Percentiles rank a stretch among this genome's conserved stretches.
Evolutionary conservation across 371 early-diverging fungal genomes (phyloP).

Genomic region (Mucor sp.): DNA sequence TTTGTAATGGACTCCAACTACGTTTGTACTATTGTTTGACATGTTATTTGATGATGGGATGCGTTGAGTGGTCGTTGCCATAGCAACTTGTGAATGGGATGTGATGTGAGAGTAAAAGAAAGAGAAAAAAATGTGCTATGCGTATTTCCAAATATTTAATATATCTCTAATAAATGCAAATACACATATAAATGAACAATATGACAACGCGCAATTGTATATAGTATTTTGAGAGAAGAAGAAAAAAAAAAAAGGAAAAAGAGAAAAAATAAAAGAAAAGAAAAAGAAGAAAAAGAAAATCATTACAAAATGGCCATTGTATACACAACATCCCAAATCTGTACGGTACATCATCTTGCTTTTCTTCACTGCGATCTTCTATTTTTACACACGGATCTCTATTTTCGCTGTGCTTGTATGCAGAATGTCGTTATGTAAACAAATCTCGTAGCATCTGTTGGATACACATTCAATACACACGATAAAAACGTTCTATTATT

Average conservation of each 20-base stretch:
- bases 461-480: background rate
- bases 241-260: background rate
- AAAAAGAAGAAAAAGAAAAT: background rate
- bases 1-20: conserved; percentile 91
- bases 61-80: background rate
- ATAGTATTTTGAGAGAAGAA: background rate
- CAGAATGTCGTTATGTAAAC: background rate
- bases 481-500: background rate
- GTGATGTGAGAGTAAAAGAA: conserved; percentile 1
- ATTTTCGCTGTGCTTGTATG: background rate
- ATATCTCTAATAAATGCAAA: background rate
- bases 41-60: background rate
- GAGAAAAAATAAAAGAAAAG: background rate
- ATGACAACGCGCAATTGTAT: background rate
- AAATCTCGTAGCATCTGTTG: no score
- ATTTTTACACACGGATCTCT: background rate
- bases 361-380: background rate
- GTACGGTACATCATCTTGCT: background rate
- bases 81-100: background rate
- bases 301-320: background rate
- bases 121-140: background rate
- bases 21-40: conserved; percentile 32
- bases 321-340: background rate
- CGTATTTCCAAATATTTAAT: background rate
- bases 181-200: background rate